phyloP scores from a whole-genome alignment of 1,284 basidiomycete species.

The Trametes versicolor region DNA sequence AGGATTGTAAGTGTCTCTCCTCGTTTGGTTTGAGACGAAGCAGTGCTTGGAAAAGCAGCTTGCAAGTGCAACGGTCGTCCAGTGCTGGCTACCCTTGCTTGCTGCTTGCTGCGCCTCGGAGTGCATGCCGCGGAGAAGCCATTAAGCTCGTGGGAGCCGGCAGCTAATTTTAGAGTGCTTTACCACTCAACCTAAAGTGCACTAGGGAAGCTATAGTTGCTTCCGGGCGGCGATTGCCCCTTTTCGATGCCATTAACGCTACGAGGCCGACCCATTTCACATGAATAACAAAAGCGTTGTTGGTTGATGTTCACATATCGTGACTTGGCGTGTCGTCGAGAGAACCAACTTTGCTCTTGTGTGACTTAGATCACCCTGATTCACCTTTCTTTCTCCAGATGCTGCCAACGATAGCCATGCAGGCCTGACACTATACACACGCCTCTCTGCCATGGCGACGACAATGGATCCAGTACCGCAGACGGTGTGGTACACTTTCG shows the following conservation, averaged over 20 bases:
- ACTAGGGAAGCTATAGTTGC: no score
- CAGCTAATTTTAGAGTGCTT: neutral
- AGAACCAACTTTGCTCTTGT: neutral
- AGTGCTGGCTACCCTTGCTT: neutral
- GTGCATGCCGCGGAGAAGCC: neutral
- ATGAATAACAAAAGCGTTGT: neutral
- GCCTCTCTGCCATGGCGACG: slow-evolving; percentile 52
- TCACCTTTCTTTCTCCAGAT: slow-evolving; percentile 52
- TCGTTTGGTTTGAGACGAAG: neutral
- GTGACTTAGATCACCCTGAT: no score
- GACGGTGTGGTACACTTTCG: slow-evolving; percentile 64
- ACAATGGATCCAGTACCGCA: slow-evolving; percentile 53
- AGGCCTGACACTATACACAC: slow-evolving; percentile 59
- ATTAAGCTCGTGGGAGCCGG: neutral
- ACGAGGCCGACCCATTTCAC: no score
- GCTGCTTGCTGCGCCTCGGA: neutral
- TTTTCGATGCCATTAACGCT: no score
- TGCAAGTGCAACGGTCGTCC: neutral
- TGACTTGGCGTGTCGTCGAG: neutral
- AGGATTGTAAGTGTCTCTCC: slow-evolving; percentile 60
- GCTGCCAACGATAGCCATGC: slow-evolving; percentile 78
- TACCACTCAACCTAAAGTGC: neutral
- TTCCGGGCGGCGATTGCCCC: no score
- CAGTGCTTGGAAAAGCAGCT: neutral
- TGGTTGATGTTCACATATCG: neutral